Percentiles rank a stretch among this genome's conserved stretches.
These are phyloP conservation scores for Daldinia caldariorum DNA, from an alignment of 495 filamentous ascomycete genomes.

Conservation along the genomic window DNA sequence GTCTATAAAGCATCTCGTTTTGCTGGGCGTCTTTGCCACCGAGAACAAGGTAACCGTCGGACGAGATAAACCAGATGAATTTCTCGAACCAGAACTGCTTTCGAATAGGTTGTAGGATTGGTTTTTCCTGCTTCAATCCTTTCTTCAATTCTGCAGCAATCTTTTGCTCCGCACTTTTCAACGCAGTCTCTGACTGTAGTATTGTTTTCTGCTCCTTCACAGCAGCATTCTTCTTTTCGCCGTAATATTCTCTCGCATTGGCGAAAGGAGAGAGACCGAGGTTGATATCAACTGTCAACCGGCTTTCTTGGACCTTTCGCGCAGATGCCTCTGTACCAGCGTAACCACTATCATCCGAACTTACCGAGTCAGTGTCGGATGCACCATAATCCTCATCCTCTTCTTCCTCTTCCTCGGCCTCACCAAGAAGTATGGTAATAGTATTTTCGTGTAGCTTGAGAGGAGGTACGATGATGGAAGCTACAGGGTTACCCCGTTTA, in stretches of 20 bases:
- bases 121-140: conserved; percentile 90
- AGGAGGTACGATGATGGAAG: conserved; percentile 85
- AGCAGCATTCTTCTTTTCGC: conserved; percentile 82
- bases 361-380: conserved; percentile 73
- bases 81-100: conserved; percentile 96
- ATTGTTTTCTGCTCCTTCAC: conserved; percentile 87
- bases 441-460: conserved; percentile 90
- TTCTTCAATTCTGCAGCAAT: conserved; percentile 85
- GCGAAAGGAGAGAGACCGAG: conserved; percentile 82
- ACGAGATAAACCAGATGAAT: conserved; percentile 92
- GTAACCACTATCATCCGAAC: conserved; percentile 68
- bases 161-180: conserved; percentile 91
- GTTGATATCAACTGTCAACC: conserved; percentile 82
- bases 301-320: conserved; percentile 55
- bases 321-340: conserved; percentile 49
- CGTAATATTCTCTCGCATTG: conserved; percentile 92
- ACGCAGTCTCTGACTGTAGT: conserved; percentile 80
- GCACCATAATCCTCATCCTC: conserved; percentile 59
- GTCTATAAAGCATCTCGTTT: conserved; percentile 87
- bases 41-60: conserved; percentile 92
- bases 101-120: conserved; percentile 81
- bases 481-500: conserved; percentile 80
- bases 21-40: conserved; percentile 89
- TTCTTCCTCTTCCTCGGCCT: conserved; percentile 70
- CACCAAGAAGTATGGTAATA: conserved; percentile 79